Conservation (phyloP, 805 yeast genomes). For the Saccharomycopsis babjevae region DNA sequence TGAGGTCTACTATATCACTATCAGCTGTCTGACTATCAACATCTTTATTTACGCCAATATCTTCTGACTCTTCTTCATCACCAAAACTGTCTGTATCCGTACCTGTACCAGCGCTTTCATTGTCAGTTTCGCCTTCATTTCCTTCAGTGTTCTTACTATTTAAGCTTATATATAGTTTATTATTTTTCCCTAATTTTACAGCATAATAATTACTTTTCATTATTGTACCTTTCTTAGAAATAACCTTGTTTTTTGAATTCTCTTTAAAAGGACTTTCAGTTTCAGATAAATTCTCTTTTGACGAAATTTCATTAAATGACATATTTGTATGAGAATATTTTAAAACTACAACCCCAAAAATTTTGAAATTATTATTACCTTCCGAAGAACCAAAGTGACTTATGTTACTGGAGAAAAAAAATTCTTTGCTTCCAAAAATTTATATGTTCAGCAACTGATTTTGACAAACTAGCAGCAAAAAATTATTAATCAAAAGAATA, state of each 20-base stretch:
- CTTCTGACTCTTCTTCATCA: not conserved
- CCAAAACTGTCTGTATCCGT: not conserved
- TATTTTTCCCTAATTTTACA: not conserved
- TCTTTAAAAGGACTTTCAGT: not conserved
- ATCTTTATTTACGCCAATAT: not conserved
- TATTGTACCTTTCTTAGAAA: not conserved
- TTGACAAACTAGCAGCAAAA: not conserved
- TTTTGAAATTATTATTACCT: no score
- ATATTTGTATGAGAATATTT: not conserved
- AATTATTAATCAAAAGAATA: not conserved
- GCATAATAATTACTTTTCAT: not conserved
- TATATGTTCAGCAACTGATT: not conserved
- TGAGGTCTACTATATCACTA: not conserved
- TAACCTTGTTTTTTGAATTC: not conserved
- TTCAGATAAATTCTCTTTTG: not conserved
- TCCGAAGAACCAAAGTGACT: no score
- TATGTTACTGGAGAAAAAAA: no score
- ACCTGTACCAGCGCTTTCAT: not conserved
- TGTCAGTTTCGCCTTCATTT: not conserved
- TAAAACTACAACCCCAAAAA: no score
- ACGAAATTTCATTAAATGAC: not conserved
- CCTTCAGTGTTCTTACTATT: not conserved
- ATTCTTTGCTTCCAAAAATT: no score
- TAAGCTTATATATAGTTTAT: not conserved
- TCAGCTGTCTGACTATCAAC: not conserved